Evolutionary conservation across 192 early-diverging fungal species (phyloP).

Genomic region (Coemansia sp.): DNA sequence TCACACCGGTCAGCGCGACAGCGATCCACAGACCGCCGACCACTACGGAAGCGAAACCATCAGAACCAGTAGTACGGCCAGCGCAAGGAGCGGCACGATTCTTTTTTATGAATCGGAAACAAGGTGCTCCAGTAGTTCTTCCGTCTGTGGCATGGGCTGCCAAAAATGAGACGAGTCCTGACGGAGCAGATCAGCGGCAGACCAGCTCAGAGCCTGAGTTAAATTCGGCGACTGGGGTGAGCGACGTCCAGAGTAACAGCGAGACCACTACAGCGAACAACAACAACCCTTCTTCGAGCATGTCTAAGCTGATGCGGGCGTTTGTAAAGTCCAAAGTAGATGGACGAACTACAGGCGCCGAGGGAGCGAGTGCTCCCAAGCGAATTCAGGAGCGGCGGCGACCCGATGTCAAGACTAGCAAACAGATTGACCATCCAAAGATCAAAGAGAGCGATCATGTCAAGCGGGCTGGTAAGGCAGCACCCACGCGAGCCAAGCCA

Average conservation of each 20-base stretch:
- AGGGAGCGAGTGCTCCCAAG: background rate
- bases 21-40: background rate
- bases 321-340: background rate
- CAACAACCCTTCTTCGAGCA: background rate
- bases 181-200: background rate
- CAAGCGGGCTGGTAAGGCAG: background rate
- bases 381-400: constrained; percentile 7
- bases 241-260: background rate
- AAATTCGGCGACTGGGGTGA: background rate
- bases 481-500: background rate
- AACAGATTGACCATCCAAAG: background rate
- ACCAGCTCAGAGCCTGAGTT: background rate
- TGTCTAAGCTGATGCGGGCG: background rate
- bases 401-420: background rate
- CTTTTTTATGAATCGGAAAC: constrained; percentile 16
- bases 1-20: background rate
- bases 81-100: background rate
- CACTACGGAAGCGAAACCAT: background rate
- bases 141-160: constrained; percentile 9
- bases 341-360: background rate
- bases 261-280: background rate
- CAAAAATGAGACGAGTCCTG: background rate
- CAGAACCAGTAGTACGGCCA: constrained; percentile 3
- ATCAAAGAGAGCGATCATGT: background rate
- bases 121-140: background rate